A percentile compares a stretch with the other conserved stretches of the same genome.
Conservation (phyloP, 805 yeast species). For the Teunomyces stri region DNA sequence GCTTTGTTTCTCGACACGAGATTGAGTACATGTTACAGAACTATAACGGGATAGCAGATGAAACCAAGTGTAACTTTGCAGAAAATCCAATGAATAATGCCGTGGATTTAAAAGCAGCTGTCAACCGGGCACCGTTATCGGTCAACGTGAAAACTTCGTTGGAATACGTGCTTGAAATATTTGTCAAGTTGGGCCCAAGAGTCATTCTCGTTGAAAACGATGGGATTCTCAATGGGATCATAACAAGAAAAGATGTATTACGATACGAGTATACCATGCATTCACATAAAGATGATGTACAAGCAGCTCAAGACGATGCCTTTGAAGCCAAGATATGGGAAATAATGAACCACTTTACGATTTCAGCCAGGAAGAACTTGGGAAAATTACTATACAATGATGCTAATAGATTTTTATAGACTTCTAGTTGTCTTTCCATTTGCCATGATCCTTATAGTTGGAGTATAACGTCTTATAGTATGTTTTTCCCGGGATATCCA, state of each 20-base stretch:
- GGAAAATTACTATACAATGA: conserved; percentile 33
- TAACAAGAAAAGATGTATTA: conserved; percentile 82
- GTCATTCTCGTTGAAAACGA: conserved; percentile 62
- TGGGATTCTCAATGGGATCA: conserved; percentile 66
- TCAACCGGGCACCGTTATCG: conserved; percentile 61
- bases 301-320: conserved; percentile 11
- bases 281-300: conserved; percentile 10
- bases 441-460: conserved; percentile 73
- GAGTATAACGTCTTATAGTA: conserved; percentile 66
- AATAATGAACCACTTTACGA: conserved; percentile 19
- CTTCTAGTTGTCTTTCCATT: conserved; percentile 62
- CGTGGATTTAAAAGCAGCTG: conserved; percentile 26
- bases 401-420: conserved; percentile 22
- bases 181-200: conserved; percentile 77
- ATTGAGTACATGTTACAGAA: conserved; percentile 26
- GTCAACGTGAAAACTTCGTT: conserved; percentile 54
- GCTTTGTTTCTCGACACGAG: conserved; percentile 46
- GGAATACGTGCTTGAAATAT: conserved; percentile 62
- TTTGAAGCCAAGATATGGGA: conserved; percentile 39
- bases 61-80: conserved; percentile 18
- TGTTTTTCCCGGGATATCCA: conserved; percentile 69
- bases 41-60: conserved; percentile 14
- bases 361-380: conserved; percentile 19
- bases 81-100: conserved; percentile 3
- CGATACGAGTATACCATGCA: conserved; percentile 52